Evolutionary conservation across 2,329 filamentous ascomycete genomes (phyloP).

Genomic region (Colletotrichum tabaci): DNA sequence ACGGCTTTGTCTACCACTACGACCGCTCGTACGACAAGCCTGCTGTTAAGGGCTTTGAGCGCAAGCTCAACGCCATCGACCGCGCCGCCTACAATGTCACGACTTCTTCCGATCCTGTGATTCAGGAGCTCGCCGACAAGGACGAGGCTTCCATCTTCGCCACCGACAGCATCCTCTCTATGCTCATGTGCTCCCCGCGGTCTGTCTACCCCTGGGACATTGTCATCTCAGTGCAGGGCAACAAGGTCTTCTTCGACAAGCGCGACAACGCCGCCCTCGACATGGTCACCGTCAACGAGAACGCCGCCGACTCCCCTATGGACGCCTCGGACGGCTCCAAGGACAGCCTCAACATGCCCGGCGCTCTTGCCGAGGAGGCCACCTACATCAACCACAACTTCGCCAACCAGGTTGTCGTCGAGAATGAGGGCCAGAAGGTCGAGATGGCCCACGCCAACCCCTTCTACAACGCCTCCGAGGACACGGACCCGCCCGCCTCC

Average conservation of each 20-base stretch:
- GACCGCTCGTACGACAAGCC: constrained; percentile 96
- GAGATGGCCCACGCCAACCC: constrained; percentile 92
- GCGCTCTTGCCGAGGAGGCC: constrained; percentile 92
- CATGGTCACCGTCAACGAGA: constrained; percentile 99
- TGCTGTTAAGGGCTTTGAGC: constrained; percentile 89
- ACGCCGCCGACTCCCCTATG: constrained; percentile 93
- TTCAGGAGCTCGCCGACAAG: constrained; percentile 96
- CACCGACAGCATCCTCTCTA: constrained; percentile 96
- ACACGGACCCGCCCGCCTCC: constrained; percentile 92
- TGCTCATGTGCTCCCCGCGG: constrained; percentile 98
- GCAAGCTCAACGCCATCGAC: constrained; percentile 89
- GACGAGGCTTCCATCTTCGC: constrained; percentile 97
- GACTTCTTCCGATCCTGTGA: constrained; percentile 94
- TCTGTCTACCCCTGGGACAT: constrained; percentile 99
- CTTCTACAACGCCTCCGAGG: constrained; percentile 95
- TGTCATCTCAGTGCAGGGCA: constrained; percentile 90
- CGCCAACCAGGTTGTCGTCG: constrained; percentile 92
- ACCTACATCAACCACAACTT: constrained; percentile 99
- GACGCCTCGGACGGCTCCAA: constrained; percentile 94
- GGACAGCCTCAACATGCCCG: constrained; percentile 95
- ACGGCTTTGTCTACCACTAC: constrained; percentile 99
- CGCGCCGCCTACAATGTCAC: constrained; percentile 98
- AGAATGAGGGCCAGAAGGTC: constrained; percentile 83
- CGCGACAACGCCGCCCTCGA: constrained; percentile 94
- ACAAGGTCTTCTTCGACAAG: constrained; percentile 99